Evolutionary conservation across 345 rosid genomes (phyloP).

Genomic region (Brassica napus): Da-Ae NC_063451.1:37749501-37750000

Average conservation of each 20-base stretch:
- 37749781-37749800: not conserved
- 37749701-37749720: not conserved
- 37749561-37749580: not conserved
- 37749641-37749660: not conserved
- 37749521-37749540: not conserved
- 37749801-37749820: not conserved
- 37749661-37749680: not conserved
- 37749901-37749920: not conserved
- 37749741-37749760: not conserved
- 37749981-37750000: too few relatives aligned
- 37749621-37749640: not conserved
- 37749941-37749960: too few relatives aligned
- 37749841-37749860: not conserved
- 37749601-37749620: not conserved
- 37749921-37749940: not conserved
- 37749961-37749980: too few relatives aligned
- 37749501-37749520: not conserved
- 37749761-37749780: constrained; percentile 7
- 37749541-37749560: not conserved
- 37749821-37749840: constrained; percentile 3
- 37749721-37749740: not conserved
- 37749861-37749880: not conserved
- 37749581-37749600: not conserved
- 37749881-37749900: not conserved
- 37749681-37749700: not conserved